Base-by-base conservation (phyloP, 2,329 filamentous ascomycete genomes). In the Thermothelomyces thermophilus region DNA sequence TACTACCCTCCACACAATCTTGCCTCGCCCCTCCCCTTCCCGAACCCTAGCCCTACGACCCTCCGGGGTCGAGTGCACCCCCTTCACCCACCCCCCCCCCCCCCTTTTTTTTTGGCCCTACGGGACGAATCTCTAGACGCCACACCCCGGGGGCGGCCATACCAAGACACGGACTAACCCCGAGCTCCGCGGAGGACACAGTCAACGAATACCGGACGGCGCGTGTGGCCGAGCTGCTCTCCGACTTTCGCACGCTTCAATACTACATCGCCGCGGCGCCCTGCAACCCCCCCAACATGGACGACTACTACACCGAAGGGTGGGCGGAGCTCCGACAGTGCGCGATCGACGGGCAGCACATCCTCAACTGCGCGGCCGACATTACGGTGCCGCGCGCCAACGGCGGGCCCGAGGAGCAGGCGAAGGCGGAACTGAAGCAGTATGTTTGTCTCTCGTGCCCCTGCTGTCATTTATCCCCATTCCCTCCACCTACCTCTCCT, bases 291-390 rank as follows among this genome's bases (percentile, higher is more conserved):
- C 60, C 66, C 3, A 67, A 80, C 64, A 66, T 70, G 50, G 73
- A 77, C 46, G 81, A 84, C 60, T 80, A 82, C 61, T 77, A 80
- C 65, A 80, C 79, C 11, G 79, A 82, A 55, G 81, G 80, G 19
- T 84, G 79, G 79, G 72, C 75, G 4, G 74, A 74, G 14, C 67
- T 84, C 45, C 75, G 80, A 36, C 80, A 84, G 66, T 83, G 80
- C 66, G 70, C 73, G 44, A 61, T 81, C 36, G 81, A 84, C 58
- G 80, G 80, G 6, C 79, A 82, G 61, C 73, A 82, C 65, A 83
- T 84, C 56, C 72, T 84, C 54, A 79, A 83, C 61, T 80, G 77
- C 59, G 79, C 77, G 19, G 80, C 80, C 35, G 81, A 84, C 63
- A 79, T 79, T 14, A 72, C 70, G 46, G 79, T 83, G 11, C 79